Base-by-base conservation (phyloP, 1,139 yeast genomes). In the Debaryomyces fabryi region DNA sequence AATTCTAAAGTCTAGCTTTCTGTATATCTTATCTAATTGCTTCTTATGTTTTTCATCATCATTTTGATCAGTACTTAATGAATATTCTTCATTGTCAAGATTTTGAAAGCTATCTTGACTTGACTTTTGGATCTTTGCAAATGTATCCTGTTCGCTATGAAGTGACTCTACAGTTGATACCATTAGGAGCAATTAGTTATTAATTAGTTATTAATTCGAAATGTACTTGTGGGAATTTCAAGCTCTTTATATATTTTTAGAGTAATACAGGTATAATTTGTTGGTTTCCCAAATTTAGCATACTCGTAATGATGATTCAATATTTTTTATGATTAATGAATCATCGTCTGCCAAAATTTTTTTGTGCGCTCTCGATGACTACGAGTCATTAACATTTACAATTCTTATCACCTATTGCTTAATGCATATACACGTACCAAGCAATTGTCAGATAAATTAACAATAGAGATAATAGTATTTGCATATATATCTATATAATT, bases 1-100 rank as follows among this genome's bases (percentile, higher is more conserved):
- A 57, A 88, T 86, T 46, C 96, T 72, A 42, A 64, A 62, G 59
- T 88, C 96, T 37, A 88, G 71, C 58, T 81, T 83, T 42, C 87
- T 65, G 63, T 88, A 88, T 39, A 88, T 74, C 44, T 68, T 72
- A 58, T 86, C 85, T 48, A 87, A 72, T 48, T 74, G 70, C 39
- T 69, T 68, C 18, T 44, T 36, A 41, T 39, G n/a, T 8, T 20
- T 38, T 8, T 9, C 15, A 8, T 13, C 23, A 8, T 12, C 29
- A 18, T 10, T 35, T 8, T 18, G 23, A 21, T 45, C 47, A 10
- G 40, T 24, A 15, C 36, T 21, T 24, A 34, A 16, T 27, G 40
- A 33, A 13, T 29, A 25, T 36, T 45, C 44, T 33, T 39, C 47
- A 27, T 38, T 16, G 29, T 44, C 46, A 15, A 44, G 9, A 29